Evolutionary conservation across 345 rosid species (phyloP).

Genomic region (Leavenworthia alabamica): DNA sequence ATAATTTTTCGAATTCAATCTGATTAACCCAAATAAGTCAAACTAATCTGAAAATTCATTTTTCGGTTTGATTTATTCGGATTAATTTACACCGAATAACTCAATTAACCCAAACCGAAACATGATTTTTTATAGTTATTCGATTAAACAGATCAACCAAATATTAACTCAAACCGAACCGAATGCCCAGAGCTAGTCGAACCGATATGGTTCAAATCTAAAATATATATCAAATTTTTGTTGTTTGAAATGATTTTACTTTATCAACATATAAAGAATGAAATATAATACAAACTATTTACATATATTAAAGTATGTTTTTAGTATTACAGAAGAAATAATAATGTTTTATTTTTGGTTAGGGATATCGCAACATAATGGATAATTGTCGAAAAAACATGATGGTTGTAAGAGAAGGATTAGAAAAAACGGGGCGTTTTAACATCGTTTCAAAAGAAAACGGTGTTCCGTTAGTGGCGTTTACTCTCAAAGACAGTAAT

Average conservation of each 20-base stretch:
- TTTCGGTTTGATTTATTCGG: too few species aligned
- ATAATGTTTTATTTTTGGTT: background rate
- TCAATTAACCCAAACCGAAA: too few species aligned
- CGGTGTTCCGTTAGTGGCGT: conserved; percentile 75
- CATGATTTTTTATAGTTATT: too few species aligned
- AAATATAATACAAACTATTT: background rate
- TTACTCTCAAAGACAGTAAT: conserved; percentile 57
- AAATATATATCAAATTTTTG: too few species aligned
- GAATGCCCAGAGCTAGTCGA: too few species aligned
- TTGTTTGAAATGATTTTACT: background rate
- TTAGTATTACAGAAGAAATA: background rate
- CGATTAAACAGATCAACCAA: too few species aligned
- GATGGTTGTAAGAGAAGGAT: conserved; percentile 52
- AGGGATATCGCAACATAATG: conserved; percentile 47
- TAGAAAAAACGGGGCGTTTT: conserved; percentile 58
- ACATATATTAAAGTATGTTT: background rate
- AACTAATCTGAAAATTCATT: too few species aligned
- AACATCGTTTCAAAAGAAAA: conserved; percentile 59
- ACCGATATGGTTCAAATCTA: background rate
- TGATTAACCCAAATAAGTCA: too few species aligned
- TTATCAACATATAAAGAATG: background rate
- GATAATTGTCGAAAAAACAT: conserved; percentile 61
- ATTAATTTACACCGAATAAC: too few species aligned
- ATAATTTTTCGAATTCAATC: too few species aligned
- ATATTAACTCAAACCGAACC: too few species aligned